Evolutionary conservation across 805 yeast genomes (phyloP).

Genomic region (Candida xyloterini): DNA sequence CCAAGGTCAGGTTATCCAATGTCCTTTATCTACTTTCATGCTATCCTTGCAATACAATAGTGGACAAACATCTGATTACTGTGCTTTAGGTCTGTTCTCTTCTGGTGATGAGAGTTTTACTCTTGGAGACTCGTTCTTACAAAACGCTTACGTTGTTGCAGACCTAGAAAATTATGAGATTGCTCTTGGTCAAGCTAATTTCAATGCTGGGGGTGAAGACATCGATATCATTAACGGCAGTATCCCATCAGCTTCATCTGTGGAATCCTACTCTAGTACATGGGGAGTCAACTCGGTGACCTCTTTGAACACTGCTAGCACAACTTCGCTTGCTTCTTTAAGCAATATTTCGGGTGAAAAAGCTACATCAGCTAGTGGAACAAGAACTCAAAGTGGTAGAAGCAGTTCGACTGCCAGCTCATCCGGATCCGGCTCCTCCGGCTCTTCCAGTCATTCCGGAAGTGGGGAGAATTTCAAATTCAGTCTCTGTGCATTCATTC

Average conservation of each 20-base stretch:
- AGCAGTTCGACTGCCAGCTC: conserved; percentile 2
- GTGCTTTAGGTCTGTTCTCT: conserved; percentile 43
- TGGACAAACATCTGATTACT: conserved; percentile 30
- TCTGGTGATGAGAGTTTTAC: conserved; percentile 36
- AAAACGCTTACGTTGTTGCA: conserved; percentile 51
- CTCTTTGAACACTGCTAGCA: conserved; percentile 3
- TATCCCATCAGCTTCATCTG: conserved; percentile 53
- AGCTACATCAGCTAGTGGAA: not conserved
- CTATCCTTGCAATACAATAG: conserved; percentile 17
- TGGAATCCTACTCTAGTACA: conserved; percentile 45
- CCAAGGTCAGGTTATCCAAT: conserved; percentile 54
- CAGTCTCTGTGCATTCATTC: conserved; percentile 1
- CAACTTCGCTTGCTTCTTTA: conserved; percentile 5
- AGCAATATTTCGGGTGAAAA: not conserved
- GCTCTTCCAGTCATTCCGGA: conserved; percentile 9
- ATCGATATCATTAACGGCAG: conserved; percentile 43
- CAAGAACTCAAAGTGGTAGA: not conserved
- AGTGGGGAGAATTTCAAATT: conserved; percentile 1
- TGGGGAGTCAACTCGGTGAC: conserved; percentile 26
- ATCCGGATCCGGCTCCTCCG: conserved; percentile 1
- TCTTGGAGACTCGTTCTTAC: conserved; percentile 53
- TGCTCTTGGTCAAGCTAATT: conserved; percentile 46
- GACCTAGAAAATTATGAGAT: conserved; percentile 46
- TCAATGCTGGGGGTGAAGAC: conserved; percentile 32
- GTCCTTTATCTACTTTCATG: conserved; percentile 39